These are phyloP conservation scores for Xylariaceae sp. DNA, from an alignment of 2,329 filamentous ascomycete genomes.

Conservation along the genomic window DNA sequence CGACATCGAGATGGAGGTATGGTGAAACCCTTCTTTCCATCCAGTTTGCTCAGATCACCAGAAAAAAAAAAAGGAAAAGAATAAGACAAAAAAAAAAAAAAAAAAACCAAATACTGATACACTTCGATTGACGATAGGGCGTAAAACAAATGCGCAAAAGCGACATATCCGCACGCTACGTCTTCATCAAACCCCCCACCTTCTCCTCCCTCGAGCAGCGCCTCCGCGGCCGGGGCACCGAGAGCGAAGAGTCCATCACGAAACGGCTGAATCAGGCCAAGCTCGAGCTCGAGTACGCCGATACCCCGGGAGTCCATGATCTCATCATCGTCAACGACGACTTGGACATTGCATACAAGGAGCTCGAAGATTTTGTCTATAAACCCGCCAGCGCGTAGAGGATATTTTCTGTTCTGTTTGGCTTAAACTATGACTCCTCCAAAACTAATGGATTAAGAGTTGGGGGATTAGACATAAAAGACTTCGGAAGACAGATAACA, in stretches of 20 bases:
- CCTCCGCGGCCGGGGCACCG: slow-evolving; percentile 72
- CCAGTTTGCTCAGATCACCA: too few relatives aligned
- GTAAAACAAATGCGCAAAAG: slow-evolving; percentile 89
- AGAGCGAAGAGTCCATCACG: slow-evolving; percentile 66
- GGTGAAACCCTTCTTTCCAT: slow-evolving; percentile 17
- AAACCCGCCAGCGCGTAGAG: too few relatives aligned
- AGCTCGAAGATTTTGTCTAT: slow-evolving; percentile 50
- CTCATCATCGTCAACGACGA: slow-evolving; percentile 62
- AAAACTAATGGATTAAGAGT: too few relatives aligned
- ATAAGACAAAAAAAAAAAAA: not conserved
- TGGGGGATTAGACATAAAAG: too few relatives aligned
- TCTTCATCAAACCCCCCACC: slow-evolving; percentile 81
- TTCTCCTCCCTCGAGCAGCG: slow-evolving; percentile 70
- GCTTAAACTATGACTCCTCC: too few relatives aligned
- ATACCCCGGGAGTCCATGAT: slow-evolving; percentile 63
- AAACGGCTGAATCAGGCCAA: slow-evolving; percentile 68
- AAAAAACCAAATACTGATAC: slow-evolving; percentile 3
- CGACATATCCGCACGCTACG: slow-evolving; percentile 64
- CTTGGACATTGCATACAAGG: slow-evolving; percentile 47
- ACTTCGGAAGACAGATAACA: too few relatives aligned
- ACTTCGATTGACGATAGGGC: slow-evolving; percentile 49
- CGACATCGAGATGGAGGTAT: slow-evolving; percentile 94
- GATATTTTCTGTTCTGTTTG: too few relatives aligned
- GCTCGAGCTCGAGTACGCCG: slow-evolving; percentile 69
- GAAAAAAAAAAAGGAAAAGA: not conserved